Evolutionary conservation across 129 eudicot genomes (phyloP).

Genomic region (Saposhnikovia divaricata): DNA sequence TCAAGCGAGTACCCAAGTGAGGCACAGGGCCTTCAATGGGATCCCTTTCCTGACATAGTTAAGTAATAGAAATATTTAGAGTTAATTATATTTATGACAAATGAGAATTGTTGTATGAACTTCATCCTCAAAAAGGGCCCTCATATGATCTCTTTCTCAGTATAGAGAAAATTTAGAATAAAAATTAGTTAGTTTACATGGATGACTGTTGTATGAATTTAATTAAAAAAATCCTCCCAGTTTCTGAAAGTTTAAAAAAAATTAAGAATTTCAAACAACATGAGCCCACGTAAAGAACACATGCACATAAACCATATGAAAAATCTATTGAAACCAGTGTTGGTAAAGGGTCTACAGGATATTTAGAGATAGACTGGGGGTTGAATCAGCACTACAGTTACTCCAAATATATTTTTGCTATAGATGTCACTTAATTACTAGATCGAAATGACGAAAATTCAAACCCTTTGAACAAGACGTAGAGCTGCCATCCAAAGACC

Average conservation of each 20-base stretch:
- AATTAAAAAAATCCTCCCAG: no score
- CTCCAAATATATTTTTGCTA: not conserved
- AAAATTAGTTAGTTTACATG: not conserved
- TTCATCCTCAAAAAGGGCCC: not conserved
- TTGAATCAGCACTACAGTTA: not conserved
- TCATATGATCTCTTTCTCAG: not conserved
- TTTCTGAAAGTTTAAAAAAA: not conserved
- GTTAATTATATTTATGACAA: not conserved
- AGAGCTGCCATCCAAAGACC: constrained; percentile 98
- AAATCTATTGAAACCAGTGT: not conserved
- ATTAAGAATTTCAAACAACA: not conserved
- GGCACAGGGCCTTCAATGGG: constrained; percentile 97
- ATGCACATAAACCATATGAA: not conserved
- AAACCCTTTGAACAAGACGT: constrained; percentile 92
- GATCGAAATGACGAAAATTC: constrained; percentile 10
- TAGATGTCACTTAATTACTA: not conserved
- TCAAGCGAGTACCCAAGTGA: constrained; percentile 74
- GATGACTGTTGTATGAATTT: not conserved
- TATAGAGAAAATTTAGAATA: not conserved
- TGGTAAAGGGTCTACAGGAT: not conserved
- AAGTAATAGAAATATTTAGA: constrained; percentile 2
- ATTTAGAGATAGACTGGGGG: not conserved
- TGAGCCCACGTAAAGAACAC: not conserved
- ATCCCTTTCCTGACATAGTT: constrained; percentile 65
- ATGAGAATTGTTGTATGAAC: not conserved